phyloP scores from a whole-genome alignment of 805 yeast genomes.

The Candida michaelii region DNA sequence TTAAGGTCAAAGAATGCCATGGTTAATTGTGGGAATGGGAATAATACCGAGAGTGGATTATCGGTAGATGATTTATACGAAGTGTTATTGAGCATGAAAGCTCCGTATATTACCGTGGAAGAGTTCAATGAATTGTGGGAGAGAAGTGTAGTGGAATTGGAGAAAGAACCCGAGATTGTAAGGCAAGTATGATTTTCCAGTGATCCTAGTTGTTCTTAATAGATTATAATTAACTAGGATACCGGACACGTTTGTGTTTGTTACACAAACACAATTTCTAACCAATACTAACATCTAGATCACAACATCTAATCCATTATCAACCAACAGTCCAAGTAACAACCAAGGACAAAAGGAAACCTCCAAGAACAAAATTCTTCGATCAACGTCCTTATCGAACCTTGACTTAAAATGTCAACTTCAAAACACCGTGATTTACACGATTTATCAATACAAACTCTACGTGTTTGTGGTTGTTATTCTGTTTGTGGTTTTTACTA shows the following conservation, averaged over 20 bases:
- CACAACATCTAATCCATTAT: constrained; percentile 18
- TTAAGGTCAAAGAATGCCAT: constrained; percentile 70
- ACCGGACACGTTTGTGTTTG: too few species aligned
- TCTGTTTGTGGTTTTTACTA: constrained; percentile 11
- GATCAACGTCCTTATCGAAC: constrained; percentile 70
- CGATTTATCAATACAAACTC: constrained; percentile 25
- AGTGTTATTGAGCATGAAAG: constrained; percentile 46
- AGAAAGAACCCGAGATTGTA: constrained; percentile 69
- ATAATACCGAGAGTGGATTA: constrained; percentile 52
- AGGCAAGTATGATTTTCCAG: constrained; percentile 57
- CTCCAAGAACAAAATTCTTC: constrained; percentile 55
- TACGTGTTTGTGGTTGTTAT: constrained; percentile 18
- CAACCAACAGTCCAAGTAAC: constrained; percentile 17
- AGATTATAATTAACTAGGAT: too few species aligned
- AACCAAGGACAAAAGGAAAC: constrained; percentile 29
- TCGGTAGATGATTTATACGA: constrained; percentile 50
- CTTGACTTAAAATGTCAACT: constrained; percentile 56
- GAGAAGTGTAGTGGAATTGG: constrained; percentile 59
- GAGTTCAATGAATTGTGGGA: constrained; percentile 79
- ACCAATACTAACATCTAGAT: constrained; percentile 32
- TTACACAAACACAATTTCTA: too few species aligned
- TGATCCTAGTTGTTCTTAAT: too few species aligned
- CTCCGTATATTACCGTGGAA: constrained; percentile 49
- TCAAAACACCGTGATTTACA: constrained; percentile 49
- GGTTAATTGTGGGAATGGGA: constrained; percentile 53